Base-by-base conservation (phyloP, 371 early-diverging fungal genomes). In the Mucor ambiguus region DNA sequence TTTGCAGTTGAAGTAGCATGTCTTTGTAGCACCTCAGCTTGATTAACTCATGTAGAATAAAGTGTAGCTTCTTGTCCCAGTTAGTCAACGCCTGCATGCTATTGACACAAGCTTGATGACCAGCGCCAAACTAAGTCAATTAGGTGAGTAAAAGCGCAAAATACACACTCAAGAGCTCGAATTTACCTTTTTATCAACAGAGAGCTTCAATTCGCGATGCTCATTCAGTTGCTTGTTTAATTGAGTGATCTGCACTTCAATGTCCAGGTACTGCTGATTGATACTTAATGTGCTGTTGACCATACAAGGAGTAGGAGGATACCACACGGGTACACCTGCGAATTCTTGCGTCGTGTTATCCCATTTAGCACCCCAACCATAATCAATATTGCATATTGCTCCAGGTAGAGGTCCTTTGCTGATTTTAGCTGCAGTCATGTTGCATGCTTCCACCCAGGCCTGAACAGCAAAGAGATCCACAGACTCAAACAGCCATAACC, bases 331-430 rank as follows among this genome's bases (percentile, higher is more conserved):
- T 7, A 78, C 57, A 9, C 26, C 46, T 16, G 55, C 61, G 6
- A 56, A 58, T 29, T 46, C 37, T 28, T 20, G 32, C 28, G 52
- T 55, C n/a, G 32, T 52, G 33, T 46, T n/a, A 9, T 60, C 55
- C 44, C 58, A 54, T 44, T 56, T 33, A 16, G 67, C 30, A 0
- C 67, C 60, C 79, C 79, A 79, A 0, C 79, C 79, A 58, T 76
- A 79, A 35, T 79, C 77, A 46, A 76, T 55, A 20, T 76, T 79
- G n/a, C 68, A 62, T 14, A 79, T 58, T 0, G 72, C 79, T 28
- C 77, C 79, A 18, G 43, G 62, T 20, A 76, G 43, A 6, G 77
- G 61, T 29, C 70, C 70, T 44, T 76, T 76, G 38, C 74, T 76
- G 18, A 71, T 65, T 14, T 57, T 46, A 1, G 79, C 76, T 0